Conservation (phyloP, 2,329 filamentous ascomycete genomes). For the Pezicula radicicola region DNA sequence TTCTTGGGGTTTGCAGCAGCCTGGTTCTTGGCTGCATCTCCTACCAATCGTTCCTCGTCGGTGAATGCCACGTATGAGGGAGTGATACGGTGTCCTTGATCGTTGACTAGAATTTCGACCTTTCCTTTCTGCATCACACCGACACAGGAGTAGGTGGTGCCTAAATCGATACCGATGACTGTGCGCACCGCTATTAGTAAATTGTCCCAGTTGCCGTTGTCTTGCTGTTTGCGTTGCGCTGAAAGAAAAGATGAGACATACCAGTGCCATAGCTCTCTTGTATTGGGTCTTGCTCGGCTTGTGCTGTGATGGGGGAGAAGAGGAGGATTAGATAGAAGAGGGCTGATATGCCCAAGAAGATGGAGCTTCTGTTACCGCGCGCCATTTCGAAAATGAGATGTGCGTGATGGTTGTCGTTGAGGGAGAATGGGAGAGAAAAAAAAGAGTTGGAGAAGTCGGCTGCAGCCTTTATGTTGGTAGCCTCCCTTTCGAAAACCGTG, state of each 20-base stretch:
- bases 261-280: conserved; percentile 75
- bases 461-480: too few species aligned
- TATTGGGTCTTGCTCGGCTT: conserved; percentile 62
- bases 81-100: conserved; percentile 95
- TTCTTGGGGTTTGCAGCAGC: conserved; percentile 74
- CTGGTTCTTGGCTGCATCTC: conserved; percentile 97
- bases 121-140: conserved; percentile 96
- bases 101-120: conserved; percentile 93
- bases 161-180: conserved; percentile 94
- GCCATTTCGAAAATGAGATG: conserved; percentile 45
- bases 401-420: conserved; percentile 9
- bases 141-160: conserved; percentile 86
- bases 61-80: conserved; percentile 96
- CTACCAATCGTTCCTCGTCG: conserved; percentile 93
- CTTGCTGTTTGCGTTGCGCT: background rate
- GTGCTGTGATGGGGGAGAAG: conserved; percentile 74
- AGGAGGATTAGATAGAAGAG: conserved; percentile 90
- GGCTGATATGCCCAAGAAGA: conserved; percentile 80
- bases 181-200: conserved; percentile 13
- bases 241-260: conserved; percentile 28
- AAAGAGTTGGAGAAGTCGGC: conserved; percentile 5
- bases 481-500: too few species aligned
- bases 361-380: conserved; percentile 60
- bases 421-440: conserved; percentile 9
- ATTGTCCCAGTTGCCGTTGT: background rate